Conservation (phyloP, 1,139 yeast genomes). For the Sporopachydermia cereana region DNA sequence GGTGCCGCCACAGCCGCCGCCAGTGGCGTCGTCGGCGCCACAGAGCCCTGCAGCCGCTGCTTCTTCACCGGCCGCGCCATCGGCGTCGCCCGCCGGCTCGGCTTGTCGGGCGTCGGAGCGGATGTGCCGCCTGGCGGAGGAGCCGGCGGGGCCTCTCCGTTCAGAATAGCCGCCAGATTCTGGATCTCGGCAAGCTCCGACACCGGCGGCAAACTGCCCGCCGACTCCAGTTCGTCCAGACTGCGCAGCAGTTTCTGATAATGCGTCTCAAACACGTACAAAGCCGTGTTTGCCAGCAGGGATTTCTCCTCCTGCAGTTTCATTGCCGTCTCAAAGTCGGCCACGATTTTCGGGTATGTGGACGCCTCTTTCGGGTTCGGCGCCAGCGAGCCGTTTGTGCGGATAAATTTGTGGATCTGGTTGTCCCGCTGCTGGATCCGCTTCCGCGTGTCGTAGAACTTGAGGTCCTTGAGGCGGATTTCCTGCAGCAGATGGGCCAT, state of each 20-base stretch:
- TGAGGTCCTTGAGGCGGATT: constrained; percentile 56
- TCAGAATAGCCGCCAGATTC: constrained; percentile 8
- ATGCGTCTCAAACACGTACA: constrained; percentile 67
- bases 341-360: constrained; percentile 52
- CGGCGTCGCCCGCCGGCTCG: constrained; percentile 11
- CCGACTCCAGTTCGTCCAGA: constrained; percentile 62
- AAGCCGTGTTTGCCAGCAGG: constrained; percentile 69
- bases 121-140: constrained; percentile 5
- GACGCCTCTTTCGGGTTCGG: constrained; percentile 77
- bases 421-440: constrained; percentile 63
- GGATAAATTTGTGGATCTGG: constrained; percentile 71
- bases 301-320: constrained; percentile 69
- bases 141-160: constrained; percentile 9
- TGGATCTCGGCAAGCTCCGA: constrained; percentile 16
- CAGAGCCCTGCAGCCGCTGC: constrained; percentile 14
- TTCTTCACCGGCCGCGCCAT: constrained; percentile 16
- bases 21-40: constrained; percentile 6
- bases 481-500: constrained; percentile 73
- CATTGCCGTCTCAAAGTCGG: constrained; percentile 51
- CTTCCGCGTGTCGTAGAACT: constrained; percentile 53
- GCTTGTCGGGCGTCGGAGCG: constrained; percentile 5
- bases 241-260: constrained; percentile 62
- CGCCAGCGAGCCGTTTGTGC: constrained; percentile 70
- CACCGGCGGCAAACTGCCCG: constrained; percentile 61
- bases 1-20: constrained; percentile 8